Base-by-base conservation (phyloP, 2,329 filamentous ascomycete species). In the Fusarium ambrosium region DNA sequence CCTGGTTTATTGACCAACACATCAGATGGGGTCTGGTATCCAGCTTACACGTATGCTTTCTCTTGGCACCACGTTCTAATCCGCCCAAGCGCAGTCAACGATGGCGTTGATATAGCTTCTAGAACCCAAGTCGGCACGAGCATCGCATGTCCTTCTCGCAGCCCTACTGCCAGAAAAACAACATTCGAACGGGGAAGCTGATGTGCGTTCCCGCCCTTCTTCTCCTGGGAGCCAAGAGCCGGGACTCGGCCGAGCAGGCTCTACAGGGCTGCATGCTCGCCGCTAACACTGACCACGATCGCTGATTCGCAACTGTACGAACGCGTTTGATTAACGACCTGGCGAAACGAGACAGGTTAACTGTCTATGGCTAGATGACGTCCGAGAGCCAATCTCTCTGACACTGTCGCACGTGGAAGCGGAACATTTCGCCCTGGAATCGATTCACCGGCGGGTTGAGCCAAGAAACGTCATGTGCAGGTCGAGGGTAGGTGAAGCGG, bases 221-320 rank as follows among this genome's bases (percentile, higher is more conserved):
- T 53, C 29, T 22, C 36, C 29, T 20, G 18, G 20, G n/a, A 27
- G 36, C 34, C 41, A 60, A 51, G 64, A 64, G 36, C 75, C 70
- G 70, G 48, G 64, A 70, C 74, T 77, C 68, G 74, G 74, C 74
- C 72, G 74, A 75, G 63, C 62, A 16, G 34, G 41, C 8, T 24
- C 36, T 61, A 41, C 69, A 68, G 62, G 71, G 64, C 72, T 74
- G 71, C 64, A 74, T 67, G 61, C 29, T 63, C 70, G 61, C 69
- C 56, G 55, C 55, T 37, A 63, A 70, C 66, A 39, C 61, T 62
- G 60, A 39, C 43, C 9, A 36, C 66, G 60, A 60, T 71, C 29
- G 55, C 68, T 73, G 64, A 71, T 74, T 74, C 29, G 71, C 70
- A 56, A 71, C 29, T 66, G 62, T 62, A 22, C 59, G 43, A 61